phyloP scores from a whole-genome alignment of 2,329 filamentous ascomycete genomes.

The Colletotrichum salicis region DNA sequence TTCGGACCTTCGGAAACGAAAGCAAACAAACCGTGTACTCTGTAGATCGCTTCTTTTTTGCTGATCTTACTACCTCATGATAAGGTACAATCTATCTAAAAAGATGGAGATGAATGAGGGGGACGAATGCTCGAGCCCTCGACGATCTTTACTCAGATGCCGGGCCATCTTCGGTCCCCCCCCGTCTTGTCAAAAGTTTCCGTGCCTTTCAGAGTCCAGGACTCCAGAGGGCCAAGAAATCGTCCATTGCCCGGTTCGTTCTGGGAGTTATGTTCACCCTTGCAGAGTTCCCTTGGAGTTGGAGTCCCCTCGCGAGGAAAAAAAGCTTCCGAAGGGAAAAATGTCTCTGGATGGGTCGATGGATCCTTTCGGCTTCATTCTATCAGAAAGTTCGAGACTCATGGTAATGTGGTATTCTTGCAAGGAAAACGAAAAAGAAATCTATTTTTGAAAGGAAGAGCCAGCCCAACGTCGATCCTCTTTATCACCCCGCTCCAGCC shows the following conservation, averaged over 20 bases:
- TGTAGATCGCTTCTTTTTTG: background rate
- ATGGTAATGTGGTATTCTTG: background rate
- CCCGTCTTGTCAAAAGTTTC: too few species aligned
- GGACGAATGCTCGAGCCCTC: too few species aligned
- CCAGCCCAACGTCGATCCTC: background rate
- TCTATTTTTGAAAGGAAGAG: background rate
- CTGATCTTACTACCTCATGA: background rate
- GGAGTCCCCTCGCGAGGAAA: too few species aligned
- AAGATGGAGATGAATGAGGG: background rate
- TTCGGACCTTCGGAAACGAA: background rate
- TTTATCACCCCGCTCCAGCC: background rate
- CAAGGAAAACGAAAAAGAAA: background rate
- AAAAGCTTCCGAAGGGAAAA: background rate
- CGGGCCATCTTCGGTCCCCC: background rate
- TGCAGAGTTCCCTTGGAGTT: background rate
- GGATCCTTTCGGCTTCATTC: background rate
- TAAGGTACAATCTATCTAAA: background rate
- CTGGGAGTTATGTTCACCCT: background rate
- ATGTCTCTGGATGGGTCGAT: background rate
- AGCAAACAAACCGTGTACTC: background rate
- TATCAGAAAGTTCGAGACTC: background rate
- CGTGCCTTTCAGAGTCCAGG: background rate
- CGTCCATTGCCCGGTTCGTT: too few species aligned
- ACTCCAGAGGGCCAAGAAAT: background rate
- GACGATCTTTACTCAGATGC: background rate